Evolutionary conservation across 2,329 filamentous ascomycete genomes (phyloP), one percentile per base, ranked within the genome.

Genomic region (Phoma sp.): DNA sequence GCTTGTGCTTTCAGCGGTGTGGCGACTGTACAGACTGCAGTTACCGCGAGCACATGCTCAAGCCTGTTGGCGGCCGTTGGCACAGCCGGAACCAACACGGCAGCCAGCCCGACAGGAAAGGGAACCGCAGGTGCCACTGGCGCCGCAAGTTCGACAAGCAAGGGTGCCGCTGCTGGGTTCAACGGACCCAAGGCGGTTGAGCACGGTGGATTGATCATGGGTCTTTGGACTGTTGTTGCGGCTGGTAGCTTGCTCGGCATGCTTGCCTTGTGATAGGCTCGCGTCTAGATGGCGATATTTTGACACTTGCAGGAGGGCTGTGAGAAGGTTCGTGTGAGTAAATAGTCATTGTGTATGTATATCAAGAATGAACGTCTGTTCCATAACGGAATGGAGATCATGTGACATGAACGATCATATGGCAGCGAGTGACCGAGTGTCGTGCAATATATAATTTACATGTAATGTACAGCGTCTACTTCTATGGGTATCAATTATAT

Each of bases 1-100:
- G 88, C 90, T 10, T 95, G 91, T 73, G 82, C 86, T 78, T 93
- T 92, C 75, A 78, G 81, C 37, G 88, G 90, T 59, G 77, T 85
- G 64, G 90, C 88, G 45, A 78, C 79, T 43, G 77, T 82, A 22
- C 83, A 84, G 73, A 75, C 80, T 51, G 69, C 79, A 17, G 76
- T 78, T 21, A 78, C 82, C 3, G 70, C 71, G 21, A 76, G 77
- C 19, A 76, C 74, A 41, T 94, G 91, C 81, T 72, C 77, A 38
- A 67, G 77, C 37, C 78, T 88, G 53, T 77, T 94, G 46, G 76
- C 78, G 22, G 81, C 85, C 50, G 89, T 89, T 46, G 88, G 86
- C 59, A 79, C 84, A 13, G 81, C 79, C 57, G 85, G 85, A 19
- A 82, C 81, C 21, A 84, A 84, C 31, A 78, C 73, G 21, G 84